Conservation (phyloP, 2,329 filamentous ascomycete species). For the Parascedosporium putredinis region DNA sequence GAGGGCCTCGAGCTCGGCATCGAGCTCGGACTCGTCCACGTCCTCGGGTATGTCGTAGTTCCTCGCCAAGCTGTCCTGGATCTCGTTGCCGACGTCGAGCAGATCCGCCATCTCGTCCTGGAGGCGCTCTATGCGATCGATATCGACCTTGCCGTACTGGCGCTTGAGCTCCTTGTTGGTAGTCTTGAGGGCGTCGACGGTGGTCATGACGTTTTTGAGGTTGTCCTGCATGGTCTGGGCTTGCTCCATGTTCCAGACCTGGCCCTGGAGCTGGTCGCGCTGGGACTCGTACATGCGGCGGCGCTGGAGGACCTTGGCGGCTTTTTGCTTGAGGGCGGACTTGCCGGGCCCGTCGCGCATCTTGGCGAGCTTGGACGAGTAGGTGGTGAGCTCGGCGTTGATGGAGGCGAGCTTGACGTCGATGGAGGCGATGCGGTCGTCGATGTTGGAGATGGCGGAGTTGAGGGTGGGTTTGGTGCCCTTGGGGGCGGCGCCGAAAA, state of each 20-base stretch:
- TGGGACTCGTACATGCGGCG: conserved; percentile 91
- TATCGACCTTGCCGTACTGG: conserved; percentile 94
- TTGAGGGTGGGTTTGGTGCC: conserved; percentile 83
- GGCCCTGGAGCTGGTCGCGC: conserved; percentile 84
- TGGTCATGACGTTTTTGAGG: conserved; percentile 96
- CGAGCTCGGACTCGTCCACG: conserved; percentile 90
- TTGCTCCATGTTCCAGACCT: conserved; percentile 99
- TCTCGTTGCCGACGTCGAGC: conserved; percentile 96
- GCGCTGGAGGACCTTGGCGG: conserved; percentile 84
- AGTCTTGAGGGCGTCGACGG: conserved; percentile 93
- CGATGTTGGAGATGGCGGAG: conserved; percentile 74
- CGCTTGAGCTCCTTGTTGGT: conserved; percentile 86
- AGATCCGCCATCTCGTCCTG: conserved; percentile 99
- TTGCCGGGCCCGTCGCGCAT: conserved; percentile 97
- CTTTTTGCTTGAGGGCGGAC: conserved; percentile 84
- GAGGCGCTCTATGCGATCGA: conserved; percentile 94
- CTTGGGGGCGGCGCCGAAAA: conserved; percentile 84
- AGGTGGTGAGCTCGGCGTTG: conserved; percentile 79
- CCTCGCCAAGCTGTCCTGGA: conserved; percentile 84
- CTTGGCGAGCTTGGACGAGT: conserved; percentile 77
- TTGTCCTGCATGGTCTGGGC: conserved; percentile 98
- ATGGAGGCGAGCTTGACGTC: conserved; percentile 91
- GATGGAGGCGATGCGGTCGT: conserved; percentile 72
- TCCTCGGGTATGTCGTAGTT: conserved; percentile 95
- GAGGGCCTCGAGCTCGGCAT: conserved; percentile 90